phyloP scores from a whole-genome alignment of 106 monocot genomes.

The Hemerocallis citrina region DNA sequence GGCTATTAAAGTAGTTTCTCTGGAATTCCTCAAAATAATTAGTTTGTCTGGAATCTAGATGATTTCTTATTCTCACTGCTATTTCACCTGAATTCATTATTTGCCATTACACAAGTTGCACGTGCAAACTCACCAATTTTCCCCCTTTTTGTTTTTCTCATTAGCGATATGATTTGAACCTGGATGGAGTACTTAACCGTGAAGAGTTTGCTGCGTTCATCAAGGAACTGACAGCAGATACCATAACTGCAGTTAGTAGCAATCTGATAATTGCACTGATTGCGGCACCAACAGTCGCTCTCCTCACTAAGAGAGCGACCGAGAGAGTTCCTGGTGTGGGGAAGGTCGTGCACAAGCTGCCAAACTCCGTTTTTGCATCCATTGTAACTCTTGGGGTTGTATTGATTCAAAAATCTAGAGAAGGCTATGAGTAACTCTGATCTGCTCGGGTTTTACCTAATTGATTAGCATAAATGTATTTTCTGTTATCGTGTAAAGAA shows the following conservation, averaged over 20 bases:
- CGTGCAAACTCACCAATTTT: too few relatives aligned
- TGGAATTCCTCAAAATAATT: too few relatives aligned
- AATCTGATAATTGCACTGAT: conserved; percentile 64
- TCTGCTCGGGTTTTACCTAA: too few relatives aligned
- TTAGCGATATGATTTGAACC: conserved; percentile 62
- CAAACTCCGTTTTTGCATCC: conserved; percentile 78
- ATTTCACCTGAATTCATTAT: too few relatives aligned
- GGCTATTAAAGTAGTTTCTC: too few relatives aligned
- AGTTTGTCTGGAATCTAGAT: too few relatives aligned
- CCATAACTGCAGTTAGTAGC: conserved; percentile 26
- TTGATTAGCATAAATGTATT: too few relatives aligned
- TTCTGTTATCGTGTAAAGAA: too few relatives aligned
- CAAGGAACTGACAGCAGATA: conserved; percentile 49
- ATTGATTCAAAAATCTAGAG: conserved; percentile 36
- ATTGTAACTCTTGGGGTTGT: conserved; percentile 55
- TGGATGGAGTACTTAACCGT: conserved; percentile 77
- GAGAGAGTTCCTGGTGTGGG: conserved; percentile 80
- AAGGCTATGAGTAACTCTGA: conserved; percentile 22
- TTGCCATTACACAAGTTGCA: too few relatives aligned
- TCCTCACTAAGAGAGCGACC: conserved; percentile 70
- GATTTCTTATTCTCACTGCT: too few relatives aligned
- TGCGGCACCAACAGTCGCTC: conserved; percentile 56
- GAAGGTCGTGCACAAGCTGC: conserved; percentile 57
- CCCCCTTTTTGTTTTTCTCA: too few relatives aligned
- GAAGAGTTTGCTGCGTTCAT: conserved; percentile 83